Conservation (phyloP, 345 rosid genomes). For the Arabis hirsuta region DNA sequence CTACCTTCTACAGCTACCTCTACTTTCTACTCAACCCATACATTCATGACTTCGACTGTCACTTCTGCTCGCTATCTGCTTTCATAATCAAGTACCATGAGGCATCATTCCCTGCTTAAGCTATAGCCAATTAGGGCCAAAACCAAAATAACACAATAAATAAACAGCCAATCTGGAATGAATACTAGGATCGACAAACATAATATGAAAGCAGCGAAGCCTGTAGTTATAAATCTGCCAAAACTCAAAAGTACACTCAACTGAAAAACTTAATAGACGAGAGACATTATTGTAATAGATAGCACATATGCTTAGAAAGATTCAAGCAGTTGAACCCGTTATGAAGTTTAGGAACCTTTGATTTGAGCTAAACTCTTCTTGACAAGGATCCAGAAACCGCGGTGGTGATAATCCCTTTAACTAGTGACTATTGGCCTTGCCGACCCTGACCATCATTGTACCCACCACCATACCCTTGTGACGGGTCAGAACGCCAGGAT, state of each 20-base stretch:
- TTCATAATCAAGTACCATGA: slow-evolving; percentile 22
- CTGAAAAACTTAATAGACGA: slow-evolving; percentile 46
- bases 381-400: slow-evolving; percentile 40
- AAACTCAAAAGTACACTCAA: slow-evolving; percentile 66
- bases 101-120: slow-evolving; percentile 20
- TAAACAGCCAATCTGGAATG: slow-evolving; percentile 3
- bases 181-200: slow-evolving; percentile 20
- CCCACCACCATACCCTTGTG: slow-evolving; percentile 74
- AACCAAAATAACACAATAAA: slow-evolving; percentile 14
- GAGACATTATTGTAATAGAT: slow-evolving; percentile 61
- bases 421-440: slow-evolving; percentile 59
- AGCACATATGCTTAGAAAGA: slow-evolving; percentile 55
- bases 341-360: slow-evolving; percentile 50
- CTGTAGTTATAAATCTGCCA: slow-evolving; percentile 60
- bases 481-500: slow-evolving; percentile 69
- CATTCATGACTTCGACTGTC: slow-evolving; percentile 34
- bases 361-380: slow-evolving; percentile 44
- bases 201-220: slow-evolving; percentile 34
- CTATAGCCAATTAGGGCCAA: slow-evolving; percentile 17
- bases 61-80: slow-evolving; percentile 38
- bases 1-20: slow-evolving; percentile 25
- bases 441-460: slow-evolving; percentile 66
- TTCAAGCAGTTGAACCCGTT: slow-evolving; percentile 78
- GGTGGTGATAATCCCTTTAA: slow-evolving; percentile 7
- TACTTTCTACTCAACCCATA: slow-evolving; percentile 59